Conservation (phyloP, 441 rosid genomes). For the Corymbia calophylla region DNA sequence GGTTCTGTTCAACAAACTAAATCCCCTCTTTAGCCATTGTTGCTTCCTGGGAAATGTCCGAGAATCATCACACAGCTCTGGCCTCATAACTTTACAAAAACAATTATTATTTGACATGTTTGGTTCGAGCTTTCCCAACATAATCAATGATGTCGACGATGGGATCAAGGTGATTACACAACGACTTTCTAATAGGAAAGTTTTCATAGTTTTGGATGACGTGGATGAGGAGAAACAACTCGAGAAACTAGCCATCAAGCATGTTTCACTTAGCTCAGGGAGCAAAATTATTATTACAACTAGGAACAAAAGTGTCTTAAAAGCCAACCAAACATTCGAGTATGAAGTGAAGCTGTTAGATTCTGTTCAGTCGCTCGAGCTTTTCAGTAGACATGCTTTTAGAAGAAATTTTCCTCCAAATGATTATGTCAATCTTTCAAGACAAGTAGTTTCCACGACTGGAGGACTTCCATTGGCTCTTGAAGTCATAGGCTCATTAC, state of each 20-base stretch:
- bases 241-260: background rate
- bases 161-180: background rate
- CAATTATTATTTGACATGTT: background rate
- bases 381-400: background rate
- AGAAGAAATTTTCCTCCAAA: background rate
- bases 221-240: background rate
- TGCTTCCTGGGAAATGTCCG: background rate
- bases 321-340: background rate
- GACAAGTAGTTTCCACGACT: background rate
- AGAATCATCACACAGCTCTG: background rate
- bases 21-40: background rate
- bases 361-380: background rate
- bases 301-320: background rate
- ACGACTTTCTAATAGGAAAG: background rate
- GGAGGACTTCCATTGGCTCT: background rate
- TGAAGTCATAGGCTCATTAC: background rate
- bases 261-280: background rate
- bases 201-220: background rate
- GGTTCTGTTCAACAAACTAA: background rate
- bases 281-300: background rate
- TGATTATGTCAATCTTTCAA: background rate
- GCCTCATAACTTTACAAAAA: background rate
- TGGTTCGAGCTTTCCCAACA: rapidly evolving
- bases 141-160: background rate
- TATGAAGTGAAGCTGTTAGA: background rate